Percentiles rank a stretch among this genome's conserved stretches.
These are phyloP conservation scores for Cladorrhinum samala DNA, from an alignment of 495 filamentous ascomycete genomes.

Conservation along the genomic window DNA sequence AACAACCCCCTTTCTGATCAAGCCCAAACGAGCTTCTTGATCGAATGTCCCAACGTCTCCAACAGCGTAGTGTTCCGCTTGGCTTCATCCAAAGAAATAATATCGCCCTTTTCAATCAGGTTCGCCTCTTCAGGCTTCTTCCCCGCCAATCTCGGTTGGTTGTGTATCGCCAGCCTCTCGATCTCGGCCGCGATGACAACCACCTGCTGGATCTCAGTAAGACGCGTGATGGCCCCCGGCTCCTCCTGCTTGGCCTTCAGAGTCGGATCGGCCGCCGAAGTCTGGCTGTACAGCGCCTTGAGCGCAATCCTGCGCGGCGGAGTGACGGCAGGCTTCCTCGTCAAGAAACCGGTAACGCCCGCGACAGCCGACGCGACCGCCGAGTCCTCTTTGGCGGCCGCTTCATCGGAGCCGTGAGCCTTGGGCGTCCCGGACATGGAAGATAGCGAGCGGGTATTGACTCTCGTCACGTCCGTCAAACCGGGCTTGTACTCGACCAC, in stretches of 20 bases:
- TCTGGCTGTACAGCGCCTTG: constrained; percentile 56
- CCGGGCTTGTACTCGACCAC: constrained; percentile 69
- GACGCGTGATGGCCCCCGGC: constrained; percentile 25
- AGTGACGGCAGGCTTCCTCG: constrained; percentile 19
- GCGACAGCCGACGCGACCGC: constrained; percentile 4
- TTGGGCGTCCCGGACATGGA: constrained; percentile 39
- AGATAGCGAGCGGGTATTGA: constrained; percentile 79
- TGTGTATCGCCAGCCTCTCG: constrained; percentile 35
- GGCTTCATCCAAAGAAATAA: constrained; percentile 77
- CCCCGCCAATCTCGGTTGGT: constrained; percentile 29
- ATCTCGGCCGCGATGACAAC: constrained; percentile 62
- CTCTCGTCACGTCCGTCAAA: constrained; percentile 57
- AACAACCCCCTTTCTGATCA: too few relatives aligned
- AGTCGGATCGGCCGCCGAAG: constrained; percentile 40
- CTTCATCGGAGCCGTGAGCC: constrained; percentile 6
- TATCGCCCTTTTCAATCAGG: constrained; percentile 63
- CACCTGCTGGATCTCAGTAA: constrained; percentile 67
- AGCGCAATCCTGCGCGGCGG: constrained; percentile 40
- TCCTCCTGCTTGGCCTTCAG: constrained; percentile 26
- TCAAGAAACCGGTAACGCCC: constrained; percentile 27
- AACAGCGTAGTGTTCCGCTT: constrained; percentile 80
- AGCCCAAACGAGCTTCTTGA: constrained; percentile 92
- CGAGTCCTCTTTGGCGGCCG: constrained; percentile 2
- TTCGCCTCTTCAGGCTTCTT: constrained; percentile 27
- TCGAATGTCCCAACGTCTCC: constrained; percentile 75